These are phyloP conservation scores for Dactylellina cionopaga DNA, from an alignment of 2,329 filamentous ascomycete species.

Conservation along the genomic window DNA sequence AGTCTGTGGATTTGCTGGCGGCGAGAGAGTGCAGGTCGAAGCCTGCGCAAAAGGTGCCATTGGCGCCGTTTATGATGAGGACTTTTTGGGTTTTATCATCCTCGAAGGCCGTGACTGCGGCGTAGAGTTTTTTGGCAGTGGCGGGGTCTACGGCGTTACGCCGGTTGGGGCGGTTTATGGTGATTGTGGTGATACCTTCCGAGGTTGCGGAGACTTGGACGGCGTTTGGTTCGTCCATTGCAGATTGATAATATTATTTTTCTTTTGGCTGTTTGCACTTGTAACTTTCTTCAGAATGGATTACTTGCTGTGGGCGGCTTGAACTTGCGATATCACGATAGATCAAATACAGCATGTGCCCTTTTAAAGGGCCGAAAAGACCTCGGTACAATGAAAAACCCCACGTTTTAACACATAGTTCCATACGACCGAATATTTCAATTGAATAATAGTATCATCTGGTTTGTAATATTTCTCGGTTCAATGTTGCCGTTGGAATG, in stretches of 20 bases:
- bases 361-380: background rate
- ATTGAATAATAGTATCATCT: slow-evolving; percentile 30
- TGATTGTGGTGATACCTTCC: slow-evolving; percentile 67
- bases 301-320: no score
- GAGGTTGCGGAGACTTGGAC: slow-evolving; percentile 12
- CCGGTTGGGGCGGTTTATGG: slow-evolving; percentile 65
- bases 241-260: background rate
- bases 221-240: background rate
- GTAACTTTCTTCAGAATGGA: no score
- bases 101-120: slow-evolving; percentile 66
- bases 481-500: background rate
- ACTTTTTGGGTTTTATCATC: slow-evolving; percentile 66
- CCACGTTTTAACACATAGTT: no score
- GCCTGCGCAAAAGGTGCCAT: slow-evolving; percentile 83
- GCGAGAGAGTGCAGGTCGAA: slow-evolving; percentile 72
- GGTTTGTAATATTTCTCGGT: background rate
- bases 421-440: slow-evolving; percentile 18
- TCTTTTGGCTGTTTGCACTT: no score
- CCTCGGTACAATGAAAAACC: slow-evolving; percentile 6
- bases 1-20: slow-evolving; percentile 63
- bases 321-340: no score
- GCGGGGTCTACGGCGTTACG: slow-evolving; percentile 67
- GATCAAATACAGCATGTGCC: background rate
- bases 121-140: slow-evolving; percentile 65
- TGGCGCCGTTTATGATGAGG: slow-evolving; percentile 64